These are phyloP conservation scores for Metschnikowia gelsemii DNA, from an alignment of 805 yeast genomes.

Conservation along the genomic window DNA sequence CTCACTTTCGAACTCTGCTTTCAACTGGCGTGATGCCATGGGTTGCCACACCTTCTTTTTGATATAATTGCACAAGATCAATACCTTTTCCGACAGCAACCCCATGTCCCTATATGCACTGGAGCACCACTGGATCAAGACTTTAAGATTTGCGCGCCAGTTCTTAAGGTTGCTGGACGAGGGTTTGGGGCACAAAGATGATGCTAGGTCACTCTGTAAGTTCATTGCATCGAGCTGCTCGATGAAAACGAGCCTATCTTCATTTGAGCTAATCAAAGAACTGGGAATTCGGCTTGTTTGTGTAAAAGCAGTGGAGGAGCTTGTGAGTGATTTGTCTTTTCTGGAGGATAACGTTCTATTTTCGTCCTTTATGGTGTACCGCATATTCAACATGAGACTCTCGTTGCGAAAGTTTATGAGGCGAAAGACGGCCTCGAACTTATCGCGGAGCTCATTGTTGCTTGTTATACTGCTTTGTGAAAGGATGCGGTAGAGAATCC, in stretches of 20 bases:
- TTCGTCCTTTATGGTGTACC: slow-evolving; percentile 12
- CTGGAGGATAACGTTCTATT: background rate
- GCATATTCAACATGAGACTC: slow-evolving; percentile 58
- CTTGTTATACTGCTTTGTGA: slow-evolving; percentile 21
- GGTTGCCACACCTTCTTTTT: slow-evolving; percentile 38
- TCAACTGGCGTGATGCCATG: slow-evolving; percentile 26
- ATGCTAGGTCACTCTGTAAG: slow-evolving; percentile 31
- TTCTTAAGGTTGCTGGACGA: slow-evolving; percentile 14
- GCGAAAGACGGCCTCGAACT: slow-evolving; percentile 50
- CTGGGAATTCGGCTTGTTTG: background rate
- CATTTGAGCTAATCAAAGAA: slow-evolving; percentile 22
- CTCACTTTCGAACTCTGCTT: slow-evolving; percentile 46
- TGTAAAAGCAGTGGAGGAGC: background rate
- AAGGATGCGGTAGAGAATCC: slow-evolving; percentile 44
- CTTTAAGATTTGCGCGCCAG: slow-evolving; percentile 38
- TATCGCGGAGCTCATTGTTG: slow-evolving; percentile 24
- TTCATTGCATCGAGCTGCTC: slow-evolving; percentile 36
- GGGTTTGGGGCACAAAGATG: slow-evolving; percentile 25
- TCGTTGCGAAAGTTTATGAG: slow-evolving; percentile 67
- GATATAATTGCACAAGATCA: slow-evolving; percentile 44
- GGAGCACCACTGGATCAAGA: slow-evolving; percentile 41
- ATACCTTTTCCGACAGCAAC: slow-evolving; percentile 31
- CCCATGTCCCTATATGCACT: slow-evolving; percentile 36
- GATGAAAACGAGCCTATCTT: slow-evolving; percentile 35
- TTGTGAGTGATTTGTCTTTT: background rate